Percentiles rank a stretch among this genome's conserved stretches.
Evolutionary conservation across 2,329 filamentous ascomycete species (phyloP).

Genomic region (Diplocarpon mali): DNA sequence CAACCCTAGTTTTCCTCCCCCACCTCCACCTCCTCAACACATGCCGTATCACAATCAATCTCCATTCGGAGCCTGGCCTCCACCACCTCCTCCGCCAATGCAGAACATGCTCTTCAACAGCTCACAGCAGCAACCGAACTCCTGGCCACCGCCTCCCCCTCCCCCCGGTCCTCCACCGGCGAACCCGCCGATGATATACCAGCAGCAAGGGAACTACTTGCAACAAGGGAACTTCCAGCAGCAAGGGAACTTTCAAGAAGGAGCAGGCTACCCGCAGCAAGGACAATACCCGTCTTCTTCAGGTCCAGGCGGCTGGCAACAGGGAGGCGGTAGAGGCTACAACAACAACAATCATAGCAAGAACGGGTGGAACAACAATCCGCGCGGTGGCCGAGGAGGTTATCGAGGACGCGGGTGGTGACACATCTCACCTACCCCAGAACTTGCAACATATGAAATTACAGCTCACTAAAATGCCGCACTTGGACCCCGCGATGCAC

Average conservation of each 20-base stretch:
- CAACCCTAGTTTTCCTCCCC: slow-evolving; percentile 20
- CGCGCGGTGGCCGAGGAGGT: slow-evolving; percentile 20
- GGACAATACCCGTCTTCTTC: slow-evolving; percentile 9
- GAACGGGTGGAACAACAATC: slow-evolving; percentile 18
- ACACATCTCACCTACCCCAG: background rate
- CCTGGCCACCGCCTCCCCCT: slow-evolving; percentile 14
- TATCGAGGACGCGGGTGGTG: slow-evolving; percentile 22
- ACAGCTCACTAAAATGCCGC: too few species aligned
- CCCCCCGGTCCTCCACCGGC: slow-evolving; percentile 22
- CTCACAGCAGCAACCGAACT: slow-evolving; percentile 8
- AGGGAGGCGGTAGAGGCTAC: slow-evolving; percentile 16
- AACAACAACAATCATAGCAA: slow-evolving; percentile 16
- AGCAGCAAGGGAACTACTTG: slow-evolving; percentile 9
- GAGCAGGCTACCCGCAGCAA: slow-evolving; percentile 2
- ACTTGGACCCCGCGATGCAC: too few species aligned
- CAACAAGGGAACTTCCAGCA: slow-evolving; percentile 13
- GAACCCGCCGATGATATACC: slow-evolving; percentile 13
- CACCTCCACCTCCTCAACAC: slow-evolving; percentile 14
- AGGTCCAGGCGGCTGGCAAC: slow-evolving; percentile 22
- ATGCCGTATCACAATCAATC: slow-evolving; percentile 12
- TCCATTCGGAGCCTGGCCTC: slow-evolving; percentile 14
- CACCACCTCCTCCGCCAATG: slow-evolving; percentile 16
- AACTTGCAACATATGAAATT: too few species aligned
- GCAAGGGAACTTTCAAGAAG: background rate
- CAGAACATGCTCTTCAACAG: slow-evolving; percentile 15